Percentiles rank a stretch among this genome's conserved stretches.
These are phyloP conservation scores for Vitellaria paradoxa DNA, from an alignment of 179 eudicot species.

Conservation along the genomic window DNA sequence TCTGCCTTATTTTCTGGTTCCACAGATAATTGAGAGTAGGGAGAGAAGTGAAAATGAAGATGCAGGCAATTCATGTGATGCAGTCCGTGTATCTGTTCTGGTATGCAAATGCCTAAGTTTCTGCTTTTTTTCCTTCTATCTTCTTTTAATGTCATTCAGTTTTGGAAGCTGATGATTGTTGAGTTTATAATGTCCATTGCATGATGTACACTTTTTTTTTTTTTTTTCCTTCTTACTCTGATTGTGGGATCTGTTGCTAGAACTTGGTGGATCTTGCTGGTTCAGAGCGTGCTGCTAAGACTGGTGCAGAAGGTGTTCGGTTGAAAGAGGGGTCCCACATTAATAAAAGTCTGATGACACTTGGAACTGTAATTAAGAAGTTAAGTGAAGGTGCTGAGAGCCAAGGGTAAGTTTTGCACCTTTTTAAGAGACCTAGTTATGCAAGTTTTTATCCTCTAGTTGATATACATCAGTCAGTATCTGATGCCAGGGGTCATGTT, in stretches of 20 bases:
- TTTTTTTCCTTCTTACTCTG: background rate
- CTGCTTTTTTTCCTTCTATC: background rate
- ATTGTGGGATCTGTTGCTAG: conserved; percentile 30
- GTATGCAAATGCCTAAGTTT: conserved; percentile 31
- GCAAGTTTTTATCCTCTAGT: background rate
- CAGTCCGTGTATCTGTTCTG: conserved; percentile 96
- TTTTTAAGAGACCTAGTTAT: conserved; percentile 21
- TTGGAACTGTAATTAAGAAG: conserved; percentile 95
- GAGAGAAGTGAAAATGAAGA: conserved; percentile 72
- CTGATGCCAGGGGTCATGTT: conserved; percentile 75
- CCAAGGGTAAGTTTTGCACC: conserved; percentile 70
- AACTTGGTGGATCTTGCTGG: conserved; percentile 99
- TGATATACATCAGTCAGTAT: conserved; percentile 11
- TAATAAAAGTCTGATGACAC: conserved; percentile 94
- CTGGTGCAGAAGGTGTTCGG: conserved; percentile 99
- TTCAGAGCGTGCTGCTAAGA: conserved; percentile 98
- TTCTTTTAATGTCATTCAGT: background rate
- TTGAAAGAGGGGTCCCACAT: conserved; percentile 98
- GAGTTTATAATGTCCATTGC: background rate
- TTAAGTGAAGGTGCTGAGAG: conserved; percentile 98
- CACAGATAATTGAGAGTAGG: conserved; percentile 92
- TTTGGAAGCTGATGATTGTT: background rate
- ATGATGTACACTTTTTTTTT: conserved; percentile 12
- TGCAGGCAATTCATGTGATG: conserved; percentile 72
- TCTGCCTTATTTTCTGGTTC: conserved; percentile 19